Base-by-base conservation (phyloP, 2,329 filamentous ascomycete species). In the Ophiostoma novo-ulmi region DNA sequence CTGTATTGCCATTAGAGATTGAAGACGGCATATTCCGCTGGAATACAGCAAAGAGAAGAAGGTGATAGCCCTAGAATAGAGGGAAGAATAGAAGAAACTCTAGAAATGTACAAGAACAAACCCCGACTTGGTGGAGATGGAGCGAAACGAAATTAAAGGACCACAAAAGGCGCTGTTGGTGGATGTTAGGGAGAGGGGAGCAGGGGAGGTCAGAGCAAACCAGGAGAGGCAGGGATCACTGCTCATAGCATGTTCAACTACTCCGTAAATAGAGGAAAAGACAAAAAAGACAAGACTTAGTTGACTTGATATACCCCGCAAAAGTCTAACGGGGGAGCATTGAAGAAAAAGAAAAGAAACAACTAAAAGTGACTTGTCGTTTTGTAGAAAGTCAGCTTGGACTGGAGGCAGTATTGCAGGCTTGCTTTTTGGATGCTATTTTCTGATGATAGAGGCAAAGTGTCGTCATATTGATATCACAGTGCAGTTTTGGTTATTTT, bases 141-240 rank as follows among this genome's bases (percentile, higher is more conserved):
- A n/a, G 39, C 52, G 55, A 71, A 71, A 71, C 70, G 70, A 71
- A 58, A 71, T 71, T 70, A 70, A 68, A 71, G 70, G 70, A 71
- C 68, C 55, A 69, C 22, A 69, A 63, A 69, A 65, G 55, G 52
- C n/a, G 41, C 22, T 22, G 17, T 68, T 68, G 36, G 41, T 44
- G 41, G 41, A 44, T 44, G 41, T 44, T 44, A 6, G 13, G 44
- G 44, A 20, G 31, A 31, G 31, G 31, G 38, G 31, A 17, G 63
- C 31, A 31, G 31, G 31, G 38, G 31, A 17, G 63, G 63, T 26
- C 52, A 58, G 52, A 58, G 52, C 52, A 58, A 31, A 31, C 52
- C n/a, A 26, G 52, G 52, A 26, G 52, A 58, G 52, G 44, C n/a
- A 48, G 44, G 44, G 44, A 48, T 48, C 44, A 48, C 44, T 48